Conservation (phyloP, 106 monocot species). For the Acanthochlamys bracteata region DNA sequence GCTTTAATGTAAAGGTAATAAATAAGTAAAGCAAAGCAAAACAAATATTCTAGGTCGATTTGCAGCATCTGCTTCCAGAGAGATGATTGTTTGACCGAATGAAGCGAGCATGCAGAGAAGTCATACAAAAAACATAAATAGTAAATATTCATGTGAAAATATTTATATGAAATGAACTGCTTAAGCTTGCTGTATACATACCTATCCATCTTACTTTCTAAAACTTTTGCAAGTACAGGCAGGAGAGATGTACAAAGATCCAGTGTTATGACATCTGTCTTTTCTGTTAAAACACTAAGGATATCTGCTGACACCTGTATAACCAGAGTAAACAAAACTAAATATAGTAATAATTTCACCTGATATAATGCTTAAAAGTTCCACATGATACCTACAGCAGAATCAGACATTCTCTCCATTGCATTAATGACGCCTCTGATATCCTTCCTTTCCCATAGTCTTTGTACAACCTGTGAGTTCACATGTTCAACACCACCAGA, state of each 20-base stretch:
- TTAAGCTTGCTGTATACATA: constrained; percentile 12
- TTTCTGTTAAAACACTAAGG: constrained; percentile 26
- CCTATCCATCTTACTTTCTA: constrained; percentile 85
- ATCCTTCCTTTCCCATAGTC: constrained; percentile 77
- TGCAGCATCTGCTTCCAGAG: too few relatives aligned
- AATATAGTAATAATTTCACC: background rate
- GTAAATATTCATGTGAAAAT: background rate
- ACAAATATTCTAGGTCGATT: too few relatives aligned
- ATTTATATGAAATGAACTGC: background rate
- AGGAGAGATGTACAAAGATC: constrained; percentile 34
- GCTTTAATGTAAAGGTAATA: too few relatives aligned
- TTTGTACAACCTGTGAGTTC: constrained; percentile 51
- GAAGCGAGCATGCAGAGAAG: background rate
- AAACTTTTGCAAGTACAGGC: constrained; percentile 38
- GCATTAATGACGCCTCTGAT: constrained; percentile 67
- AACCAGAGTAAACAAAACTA: background rate
- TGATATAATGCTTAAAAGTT: background rate
- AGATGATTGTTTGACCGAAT: too few relatives aligned
- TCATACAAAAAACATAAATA: background rate
- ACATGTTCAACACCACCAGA: background rate
- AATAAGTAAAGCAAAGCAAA: too few relatives aligned
- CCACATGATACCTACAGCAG: constrained; percentile 53
- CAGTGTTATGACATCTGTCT: constrained; percentile 31
- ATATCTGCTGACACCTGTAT: constrained; percentile 74
- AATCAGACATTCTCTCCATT: constrained; percentile 85